Evolutionary conservation across 768 basidiomycete species (phyloP).

Genomic region (Lentinula raphanica): DNA sequence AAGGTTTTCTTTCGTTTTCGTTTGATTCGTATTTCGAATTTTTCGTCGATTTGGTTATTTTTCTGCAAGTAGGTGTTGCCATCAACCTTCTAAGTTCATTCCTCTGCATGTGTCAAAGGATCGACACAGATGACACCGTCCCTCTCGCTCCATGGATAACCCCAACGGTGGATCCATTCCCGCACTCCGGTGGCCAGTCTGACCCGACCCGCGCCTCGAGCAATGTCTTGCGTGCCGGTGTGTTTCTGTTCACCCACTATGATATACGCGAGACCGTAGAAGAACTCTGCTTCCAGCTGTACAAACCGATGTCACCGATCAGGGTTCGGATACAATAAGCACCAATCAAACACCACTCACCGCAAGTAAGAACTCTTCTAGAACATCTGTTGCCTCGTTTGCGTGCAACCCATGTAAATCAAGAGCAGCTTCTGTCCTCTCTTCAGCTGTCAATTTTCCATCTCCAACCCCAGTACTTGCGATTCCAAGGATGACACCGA

Average conservation of each 20-base stretch:
- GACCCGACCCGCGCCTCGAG: slow-evolving; percentile 74
- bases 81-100: slow-evolving; percentile 22
- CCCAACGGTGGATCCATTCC: slow-evolving; percentile 91
- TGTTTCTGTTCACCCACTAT: slow-evolving; percentile 97
- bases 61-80: not conserved
- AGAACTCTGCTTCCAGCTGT: slow-evolving; percentile 84
- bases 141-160: slow-evolving; percentile 92
- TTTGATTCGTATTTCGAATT: not conserved
- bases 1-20: not conserved
- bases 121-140: slow-evolving; percentile 91
- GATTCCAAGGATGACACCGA: slow-evolving; percentile 87
- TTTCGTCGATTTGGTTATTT: not conserved
- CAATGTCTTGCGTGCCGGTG: slow-evolving; percentile 83
- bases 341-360: slow-evolving; percentile 38
- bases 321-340: not conserved
- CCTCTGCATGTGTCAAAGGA: slow-evolving; percentile 64
- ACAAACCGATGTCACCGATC: not conserved
- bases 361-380: slow-evolving; percentile 83
- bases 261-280: slow-evolving; percentile 81
- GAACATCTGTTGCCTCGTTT: slow-evolving; percentile 85
- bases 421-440: slow-evolving; percentile 82
- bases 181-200: slow-evolving; percentile 83
- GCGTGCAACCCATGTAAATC: slow-evolving; percentile 94
- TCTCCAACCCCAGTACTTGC: slow-evolving; percentile 55
- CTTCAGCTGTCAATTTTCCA: slow-evolving; percentile 64